These are phyloP conservation scores for Fusarium sp. DNA, from an alignment of 2,329 filamentous ascomycete species.

Conservation along the genomic window DNA sequence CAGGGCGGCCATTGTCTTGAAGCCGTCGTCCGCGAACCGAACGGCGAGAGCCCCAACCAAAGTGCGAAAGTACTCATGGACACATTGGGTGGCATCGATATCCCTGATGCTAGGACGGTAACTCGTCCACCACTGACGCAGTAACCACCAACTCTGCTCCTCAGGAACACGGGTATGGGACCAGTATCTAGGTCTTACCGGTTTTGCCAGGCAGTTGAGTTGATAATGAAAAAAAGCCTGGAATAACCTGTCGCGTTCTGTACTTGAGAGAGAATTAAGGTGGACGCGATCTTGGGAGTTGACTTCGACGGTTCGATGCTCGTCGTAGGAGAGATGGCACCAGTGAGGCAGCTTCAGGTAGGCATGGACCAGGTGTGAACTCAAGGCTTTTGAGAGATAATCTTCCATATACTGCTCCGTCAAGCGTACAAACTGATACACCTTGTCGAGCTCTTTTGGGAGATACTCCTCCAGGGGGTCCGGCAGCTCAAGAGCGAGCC, in stretches of 20 bases:
- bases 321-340: conserved; percentile 4
- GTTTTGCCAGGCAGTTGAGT: background rate
- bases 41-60: conserved; percentile 9
- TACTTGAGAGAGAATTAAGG: background rate
- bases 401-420: conserved; percentile 9
- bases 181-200: background rate
- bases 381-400: conserved; percentile 16
- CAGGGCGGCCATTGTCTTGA: background rate
- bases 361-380: background rate
- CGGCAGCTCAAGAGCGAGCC: background rate
- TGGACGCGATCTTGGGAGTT: background rate
- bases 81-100: conserved; percentile 10
- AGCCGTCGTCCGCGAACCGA: background rate
- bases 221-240: conserved; percentile 8
- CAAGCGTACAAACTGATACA: background rate
- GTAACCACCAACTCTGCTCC: background rate
- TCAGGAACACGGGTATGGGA: background rate
- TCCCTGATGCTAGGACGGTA: background rate
- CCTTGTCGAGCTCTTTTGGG: background rate
- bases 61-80: conserved; percentile 19
- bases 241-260: background rate
- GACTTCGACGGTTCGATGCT: background rate
- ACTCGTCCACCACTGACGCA: background rate
- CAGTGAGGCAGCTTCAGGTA: conserved; percentile 6
- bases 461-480: background rate